These are phyloP conservation scores for Tetrapisispora taiwanensis DNA, from an alignment of 805 yeast species.

Conservation along the genomic window DNA sequence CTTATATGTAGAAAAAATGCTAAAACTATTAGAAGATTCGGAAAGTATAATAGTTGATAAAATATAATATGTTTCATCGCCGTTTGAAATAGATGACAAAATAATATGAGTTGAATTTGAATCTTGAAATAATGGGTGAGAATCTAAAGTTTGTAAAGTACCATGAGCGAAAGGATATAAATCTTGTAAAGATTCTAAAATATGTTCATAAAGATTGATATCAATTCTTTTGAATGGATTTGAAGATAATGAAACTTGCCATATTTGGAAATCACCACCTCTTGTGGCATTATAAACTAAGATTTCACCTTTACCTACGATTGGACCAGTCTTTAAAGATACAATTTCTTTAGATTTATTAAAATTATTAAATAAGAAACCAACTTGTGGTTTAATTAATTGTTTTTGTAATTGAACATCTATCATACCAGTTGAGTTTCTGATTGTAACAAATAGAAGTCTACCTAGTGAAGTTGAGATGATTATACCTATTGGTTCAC, in stretches of 20 bases:
- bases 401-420: conserved; percentile 20
- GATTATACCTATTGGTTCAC: conserved; percentile 68
- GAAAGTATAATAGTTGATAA: conserved; percentile 42
- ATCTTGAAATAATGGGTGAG: conserved; percentile 40
- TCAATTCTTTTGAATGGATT: conserved; percentile 33
- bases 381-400: conserved; percentile 24
- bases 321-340: conserved; percentile 45
- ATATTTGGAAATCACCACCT: conserved; percentile 37
- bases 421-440: conserved; percentile 62
- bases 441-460: conserved; percentile 48
- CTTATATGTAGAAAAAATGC: conserved; percentile 55
- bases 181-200: conserved; percentile 34
- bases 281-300: conserved; percentile 33
- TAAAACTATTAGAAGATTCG: conserved; percentile 40
- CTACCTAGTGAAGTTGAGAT: conserved; percentile 63
- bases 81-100: conserved; percentile 36
- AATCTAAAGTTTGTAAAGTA: conserved; percentile 49
- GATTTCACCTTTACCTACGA: conserved; percentile 42
- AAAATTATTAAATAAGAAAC: conserved; percentile 28
- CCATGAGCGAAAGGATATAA: conserved; percentile 44
- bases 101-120: conserved; percentile 37
- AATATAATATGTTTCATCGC: conserved; percentile 31
- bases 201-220: conserved; percentile 26
- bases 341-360: conserved; percentile 36
- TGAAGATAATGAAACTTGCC: conserved; percentile 41